These are phyloP conservation scores for Lagenaria siceraria DNA, from an alignment of 306 rosid species.

Conservation along the genomic window DNA sequence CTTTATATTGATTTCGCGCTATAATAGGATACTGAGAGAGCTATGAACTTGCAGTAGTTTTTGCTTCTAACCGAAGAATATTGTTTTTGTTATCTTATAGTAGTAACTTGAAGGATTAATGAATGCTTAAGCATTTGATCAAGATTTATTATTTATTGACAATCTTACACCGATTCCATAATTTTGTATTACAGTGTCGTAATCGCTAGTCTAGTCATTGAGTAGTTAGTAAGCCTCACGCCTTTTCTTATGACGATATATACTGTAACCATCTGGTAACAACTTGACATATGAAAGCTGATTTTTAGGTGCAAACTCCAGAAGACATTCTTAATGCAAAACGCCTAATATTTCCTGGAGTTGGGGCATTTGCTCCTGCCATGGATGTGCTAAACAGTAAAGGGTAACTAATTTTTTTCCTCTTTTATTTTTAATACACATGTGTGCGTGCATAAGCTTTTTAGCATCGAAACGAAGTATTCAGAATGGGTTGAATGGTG, in stretches of 20 bases:
- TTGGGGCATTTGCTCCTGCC: conserved; percentile 86
- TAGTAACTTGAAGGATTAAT: neutral
- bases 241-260: neutral
- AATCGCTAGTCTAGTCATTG: neutral
- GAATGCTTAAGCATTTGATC: neutral
- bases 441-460: neutral
- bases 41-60: neutral
- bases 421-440: neutral
- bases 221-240: neutral
- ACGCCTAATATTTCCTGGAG: conserved; percentile 78
- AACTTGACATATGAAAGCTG: neutral
- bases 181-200: neutral
- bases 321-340: conserved; percentile 72
- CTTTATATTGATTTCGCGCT: neutral
- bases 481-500: neutral
- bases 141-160: neutral
- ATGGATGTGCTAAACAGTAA: conserved; percentile 77
- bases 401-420: conserved; percentile 26
- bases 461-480: neutral
- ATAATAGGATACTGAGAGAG: neutral
- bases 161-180: neutral
- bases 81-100: neutral
- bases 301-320: conserved; percentile 64
- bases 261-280: neutral
- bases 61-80: neutral